Conservation (phyloP, 495 filamentous ascomycete species). For the Aspergillus affinis region DNA sequence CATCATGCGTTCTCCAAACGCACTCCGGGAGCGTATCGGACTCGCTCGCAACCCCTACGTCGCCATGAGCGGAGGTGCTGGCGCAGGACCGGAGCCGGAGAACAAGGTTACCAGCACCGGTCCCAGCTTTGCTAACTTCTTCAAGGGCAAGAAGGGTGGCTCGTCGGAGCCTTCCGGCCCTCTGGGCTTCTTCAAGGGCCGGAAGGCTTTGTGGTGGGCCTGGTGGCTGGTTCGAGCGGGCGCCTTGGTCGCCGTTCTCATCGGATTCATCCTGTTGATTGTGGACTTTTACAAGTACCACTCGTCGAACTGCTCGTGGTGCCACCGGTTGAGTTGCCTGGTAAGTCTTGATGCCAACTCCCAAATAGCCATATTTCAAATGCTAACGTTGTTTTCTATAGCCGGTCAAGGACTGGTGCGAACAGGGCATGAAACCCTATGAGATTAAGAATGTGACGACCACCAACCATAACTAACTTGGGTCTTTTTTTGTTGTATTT, state of each 20-base stretch:
- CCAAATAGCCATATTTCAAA: too few species aligned
- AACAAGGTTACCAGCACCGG: conserved; percentile 27
- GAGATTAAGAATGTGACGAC: conserved; percentile 16
- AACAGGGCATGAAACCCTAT: conserved; percentile 56
- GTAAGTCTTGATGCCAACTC: conserved; percentile 62
- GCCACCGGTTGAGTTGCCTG: conserved; percentile 89
- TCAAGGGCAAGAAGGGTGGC: conserved; percentile 39
- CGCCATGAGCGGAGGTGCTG: conserved; percentile 51
- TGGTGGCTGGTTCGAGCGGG: conserved; percentile 91
- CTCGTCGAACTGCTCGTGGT: conserved; percentile 77
- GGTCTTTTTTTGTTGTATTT: conserved; percentile 2
- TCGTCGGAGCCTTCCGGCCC: conserved; percentile 53
- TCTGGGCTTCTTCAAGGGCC: conserved; percentile 82
- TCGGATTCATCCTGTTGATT: conserved; percentile 81
- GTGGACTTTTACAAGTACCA: conserved; percentile 85
- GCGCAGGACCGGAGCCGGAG: conserved; percentile 20
- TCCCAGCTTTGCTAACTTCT: conserved; percentile 27
- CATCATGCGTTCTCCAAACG: conserved; percentile 81
- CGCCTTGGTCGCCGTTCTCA: conserved; percentile 71
- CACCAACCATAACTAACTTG: conserved; percentile 10
- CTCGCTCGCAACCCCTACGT: conserved; percentile 64
- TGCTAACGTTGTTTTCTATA: conserved; percentile 36
- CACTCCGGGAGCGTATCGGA: conserved; percentile 73
- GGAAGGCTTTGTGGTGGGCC: conserved; percentile 92
- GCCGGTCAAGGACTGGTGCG: conserved; percentile 78